Conservation (phyloP, 2,329 filamentous ascomycete species). For the Penicillium glabrum region DNA sequence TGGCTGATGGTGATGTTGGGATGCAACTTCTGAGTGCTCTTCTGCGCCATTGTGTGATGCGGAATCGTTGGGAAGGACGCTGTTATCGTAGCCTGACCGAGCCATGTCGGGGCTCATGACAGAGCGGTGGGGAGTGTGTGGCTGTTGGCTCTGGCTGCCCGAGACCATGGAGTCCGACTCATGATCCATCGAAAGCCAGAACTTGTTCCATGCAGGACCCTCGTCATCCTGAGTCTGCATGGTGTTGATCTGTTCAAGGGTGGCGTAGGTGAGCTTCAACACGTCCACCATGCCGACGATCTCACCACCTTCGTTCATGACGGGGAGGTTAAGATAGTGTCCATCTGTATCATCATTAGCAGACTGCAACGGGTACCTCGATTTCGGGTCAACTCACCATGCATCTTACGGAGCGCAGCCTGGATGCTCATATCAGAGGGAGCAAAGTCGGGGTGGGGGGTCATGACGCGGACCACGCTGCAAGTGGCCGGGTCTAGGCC, state of each 20-base stretch:
- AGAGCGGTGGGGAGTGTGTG: slow-evolving; percentile 67
- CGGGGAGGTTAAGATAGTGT: slow-evolving; percentile 95
- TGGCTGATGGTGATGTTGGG: slow-evolving; percentile 56
- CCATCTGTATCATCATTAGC: slow-evolving; percentile 63
- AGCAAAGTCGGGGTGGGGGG: slow-evolving; percentile 96
- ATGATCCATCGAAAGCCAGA: slow-evolving; percentile 94
- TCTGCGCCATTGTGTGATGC: slow-evolving; percentile 82
- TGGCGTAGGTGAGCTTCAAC: slow-evolving; percentile 95
- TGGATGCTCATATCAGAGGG: slow-evolving; percentile 99
- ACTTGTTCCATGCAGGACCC: slow-evolving; percentile 98
- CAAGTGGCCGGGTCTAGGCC: slow-evolving; percentile 91
- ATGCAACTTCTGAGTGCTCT: slow-evolving; percentile 69
- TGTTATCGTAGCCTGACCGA: slow-evolving; percentile 64
- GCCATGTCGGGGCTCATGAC: slow-evolving; percentile 73
- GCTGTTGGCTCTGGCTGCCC: slow-evolving; percentile 76
- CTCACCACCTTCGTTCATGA: slow-evolving; percentile 96
- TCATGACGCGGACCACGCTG: slow-evolving; percentile 98
- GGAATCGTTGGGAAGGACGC: slow-evolving; percentile 88
- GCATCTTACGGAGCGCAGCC: slow-evolving; percentile 97
- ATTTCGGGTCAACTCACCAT: slow-evolving; percentile 62
- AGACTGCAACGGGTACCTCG: background rate
- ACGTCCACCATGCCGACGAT: slow-evolving; percentile 99
- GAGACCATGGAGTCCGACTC: slow-evolving; percentile 97
- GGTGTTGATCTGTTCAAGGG: slow-evolving; percentile 91
- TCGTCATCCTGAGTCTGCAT: slow-evolving; percentile 88